phyloP scores from a whole-genome alignment of 495 filamentous ascomycete genomes.

The Coniosporium apollinis region DNA sequence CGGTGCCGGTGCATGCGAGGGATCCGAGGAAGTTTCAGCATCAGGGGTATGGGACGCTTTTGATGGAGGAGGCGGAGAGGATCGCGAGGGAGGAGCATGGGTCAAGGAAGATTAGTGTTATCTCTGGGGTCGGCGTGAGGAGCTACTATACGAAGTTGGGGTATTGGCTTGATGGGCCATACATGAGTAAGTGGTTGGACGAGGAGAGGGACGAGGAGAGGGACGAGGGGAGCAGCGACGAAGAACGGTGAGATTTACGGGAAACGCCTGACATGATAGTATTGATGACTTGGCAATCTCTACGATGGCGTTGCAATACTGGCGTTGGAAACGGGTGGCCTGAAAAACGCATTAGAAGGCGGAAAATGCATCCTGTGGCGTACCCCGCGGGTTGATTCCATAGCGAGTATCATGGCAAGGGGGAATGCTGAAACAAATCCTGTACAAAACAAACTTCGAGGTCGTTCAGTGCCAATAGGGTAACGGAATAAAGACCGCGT shows the following conservation, averaged over 20 bases:
- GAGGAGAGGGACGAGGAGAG: slow-evolving; percentile 31
- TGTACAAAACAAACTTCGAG: too few species aligned
- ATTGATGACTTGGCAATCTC: too few species aligned
- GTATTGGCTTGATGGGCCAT: slow-evolving; percentile 80
- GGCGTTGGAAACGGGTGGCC: too few species aligned
- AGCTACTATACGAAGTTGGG: slow-evolving; percentile 88
- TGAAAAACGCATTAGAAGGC: too few species aligned
- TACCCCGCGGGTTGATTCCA: too few species aligned
- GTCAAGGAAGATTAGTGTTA: slow-evolving; percentile 85
- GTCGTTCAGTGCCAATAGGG: too few species aligned
- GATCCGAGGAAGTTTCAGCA: slow-evolving; percentile 96
- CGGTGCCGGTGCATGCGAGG: slow-evolving; percentile 83
- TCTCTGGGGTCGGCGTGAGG: slow-evolving; percentile 84
- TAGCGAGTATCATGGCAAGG: too few species aligned
- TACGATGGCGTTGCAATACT: too few species aligned
- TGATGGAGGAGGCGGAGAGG: slow-evolving; percentile 96
- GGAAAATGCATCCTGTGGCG: too few species aligned
- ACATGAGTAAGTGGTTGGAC: slow-evolving; percentile 60
- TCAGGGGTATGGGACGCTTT: slow-evolving; percentile 84
- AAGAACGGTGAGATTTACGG: slow-evolving; percentile 18
- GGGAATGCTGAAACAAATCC: too few species aligned
- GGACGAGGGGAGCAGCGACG: slow-evolving; percentile 23
- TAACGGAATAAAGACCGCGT: too few species aligned
- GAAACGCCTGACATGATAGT: too few species aligned
- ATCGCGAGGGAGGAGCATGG: slow-evolving; percentile 90